A percentile compares a stretch with the other conserved stretches of the same genome.
Evolutionary conservation across 73 alveolate genomes (phyloP).

Genomic region (Stentor roeselii): DNA sequence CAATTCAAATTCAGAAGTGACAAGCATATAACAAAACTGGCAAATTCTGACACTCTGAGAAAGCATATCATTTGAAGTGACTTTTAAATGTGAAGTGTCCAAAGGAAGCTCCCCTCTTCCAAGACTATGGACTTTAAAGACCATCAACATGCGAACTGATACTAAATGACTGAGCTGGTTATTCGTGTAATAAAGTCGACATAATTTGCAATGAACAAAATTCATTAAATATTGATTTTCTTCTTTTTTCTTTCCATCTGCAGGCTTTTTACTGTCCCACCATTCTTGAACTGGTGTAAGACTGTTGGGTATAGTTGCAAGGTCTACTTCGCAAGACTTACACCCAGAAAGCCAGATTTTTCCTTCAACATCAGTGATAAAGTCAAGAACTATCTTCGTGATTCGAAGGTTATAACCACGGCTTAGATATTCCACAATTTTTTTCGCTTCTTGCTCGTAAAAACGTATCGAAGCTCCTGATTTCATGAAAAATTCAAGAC

Average conservation of each 20-base stretch:
- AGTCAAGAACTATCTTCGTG: slow-evolving; percentile 56
- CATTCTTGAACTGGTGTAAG: neutral
- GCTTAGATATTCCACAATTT: slow-evolving; percentile 49
- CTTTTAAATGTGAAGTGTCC: slow-evolving; percentile 21
- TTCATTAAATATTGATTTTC: slow-evolving; percentile 16
- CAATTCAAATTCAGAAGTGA: slow-evolving; percentile 95
- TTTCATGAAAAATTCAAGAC: slow-evolving; percentile 12
- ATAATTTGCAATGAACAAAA: slow-evolving; percentile 53
- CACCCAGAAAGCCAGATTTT: slow-evolving; percentile 58
- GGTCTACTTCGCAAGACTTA: slow-evolving; percentile 51
- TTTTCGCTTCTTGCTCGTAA: slow-evolving; percentile 52
- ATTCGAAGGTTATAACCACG: slow-evolving; percentile 60
- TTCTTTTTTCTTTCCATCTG: neutral
- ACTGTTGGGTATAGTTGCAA: slow-evolving; percentile 26
- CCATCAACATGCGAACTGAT: slow-evolving; percentile 37
- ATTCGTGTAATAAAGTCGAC: slow-evolving; percentile 39
- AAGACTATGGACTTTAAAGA: slow-evolving; percentile 15
- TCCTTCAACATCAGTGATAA: slow-evolving; percentile 59
- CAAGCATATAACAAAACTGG: slow-evolving; percentile 89
- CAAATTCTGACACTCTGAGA: slow-evolving; percentile 77
- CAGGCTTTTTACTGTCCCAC: neutral
- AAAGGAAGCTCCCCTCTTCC: slow-evolving; percentile 20
- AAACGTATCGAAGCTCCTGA: slow-evolving; percentile 21
- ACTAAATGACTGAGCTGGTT: slow-evolving; percentile 39
- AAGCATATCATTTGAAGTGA: neutral